A percentile compares a stretch with the other conserved stretches of the same genome.
These are phyloP conservation scores for Rhodomyrtus psidioides DNA, from an alignment of 441 rosid species.

Conservation along the genomic window DNA sequence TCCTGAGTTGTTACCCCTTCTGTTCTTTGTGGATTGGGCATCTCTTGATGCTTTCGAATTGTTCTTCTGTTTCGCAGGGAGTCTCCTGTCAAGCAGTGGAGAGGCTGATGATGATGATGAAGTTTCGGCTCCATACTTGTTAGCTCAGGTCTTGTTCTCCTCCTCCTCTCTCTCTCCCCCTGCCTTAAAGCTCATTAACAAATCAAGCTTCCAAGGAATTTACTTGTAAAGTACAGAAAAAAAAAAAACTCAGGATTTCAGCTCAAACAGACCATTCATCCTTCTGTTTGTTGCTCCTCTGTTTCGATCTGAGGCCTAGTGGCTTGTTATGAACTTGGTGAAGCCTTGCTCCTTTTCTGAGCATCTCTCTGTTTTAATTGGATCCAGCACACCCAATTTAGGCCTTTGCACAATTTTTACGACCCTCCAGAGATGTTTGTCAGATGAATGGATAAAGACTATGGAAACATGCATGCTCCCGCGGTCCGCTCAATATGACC, in stretches of 20 bases:
- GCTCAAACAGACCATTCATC: neutral
- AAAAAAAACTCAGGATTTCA: neutral
- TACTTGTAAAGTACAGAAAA: neutral
- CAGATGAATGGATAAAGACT: neutral
- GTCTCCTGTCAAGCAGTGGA: slow-evolving; percentile 21
- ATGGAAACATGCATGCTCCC: neutral
- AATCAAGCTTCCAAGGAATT: neutral
- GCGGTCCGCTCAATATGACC: neutral
- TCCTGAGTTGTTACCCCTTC: neutral
- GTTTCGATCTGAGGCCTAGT: neutral
- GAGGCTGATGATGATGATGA: slow-evolving; percentile 8
- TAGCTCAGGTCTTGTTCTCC: slow-evolving; percentile 21
- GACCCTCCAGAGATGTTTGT: neutral
- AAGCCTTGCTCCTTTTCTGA: neutral
- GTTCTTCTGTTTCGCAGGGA: slow-evolving; percentile 23
- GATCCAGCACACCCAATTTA: neutral
- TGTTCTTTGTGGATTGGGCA: neutral
- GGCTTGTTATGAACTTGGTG: neutral
- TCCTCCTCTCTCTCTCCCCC: neutral
- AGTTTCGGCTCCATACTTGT: slow-evolving; percentile 13
- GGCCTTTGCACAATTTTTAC: neutral
- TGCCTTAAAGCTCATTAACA: neutral
- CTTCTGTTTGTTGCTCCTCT: neutral
- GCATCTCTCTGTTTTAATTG: neutral
- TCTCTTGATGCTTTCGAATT: neutral